Conservation (phyloP, 192 early-diverging fungal genomes). For the Irineochytrium annulatum region DNA sequence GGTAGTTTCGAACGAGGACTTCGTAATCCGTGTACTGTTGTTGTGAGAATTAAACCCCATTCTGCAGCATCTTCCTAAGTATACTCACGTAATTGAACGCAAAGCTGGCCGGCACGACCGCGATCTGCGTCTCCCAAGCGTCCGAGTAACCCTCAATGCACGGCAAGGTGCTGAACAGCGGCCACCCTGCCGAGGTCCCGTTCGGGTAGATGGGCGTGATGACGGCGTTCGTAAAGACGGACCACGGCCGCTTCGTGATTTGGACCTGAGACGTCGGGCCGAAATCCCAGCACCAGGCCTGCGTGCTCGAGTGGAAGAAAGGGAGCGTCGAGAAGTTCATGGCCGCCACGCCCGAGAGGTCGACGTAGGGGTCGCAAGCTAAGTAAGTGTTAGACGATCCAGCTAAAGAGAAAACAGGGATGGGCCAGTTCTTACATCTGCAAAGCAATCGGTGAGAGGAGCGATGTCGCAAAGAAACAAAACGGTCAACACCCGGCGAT, state of each 20-base stretch:
- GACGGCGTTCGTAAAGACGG: constrained; percentile 18
- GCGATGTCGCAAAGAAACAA: too few relatives aligned
- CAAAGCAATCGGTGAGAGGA: too few relatives aligned
- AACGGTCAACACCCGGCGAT: too few relatives aligned
- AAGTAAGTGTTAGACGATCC: neutral
- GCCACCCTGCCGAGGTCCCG: constrained; percentile 8
- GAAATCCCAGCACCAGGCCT: constrained; percentile 16
- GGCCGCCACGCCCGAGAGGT: neutral
- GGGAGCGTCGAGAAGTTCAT: neutral
- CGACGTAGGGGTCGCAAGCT: neutral
- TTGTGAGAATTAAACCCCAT: neutral
- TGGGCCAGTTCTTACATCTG: neutral
- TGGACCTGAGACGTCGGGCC: constrained; percentile 5
- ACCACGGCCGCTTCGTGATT: neutral
- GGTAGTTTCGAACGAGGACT: neutral
- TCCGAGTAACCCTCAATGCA: constrained; percentile 15
- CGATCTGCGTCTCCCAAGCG: neutral
- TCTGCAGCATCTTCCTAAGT: neutral
- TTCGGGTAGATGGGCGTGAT: constrained; percentile 4
- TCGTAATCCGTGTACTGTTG: neutral
- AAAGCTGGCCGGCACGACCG: neutral
- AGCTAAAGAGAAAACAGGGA: neutral
- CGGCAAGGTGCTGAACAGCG: constrained; percentile 6
- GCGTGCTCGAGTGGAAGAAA: neutral
- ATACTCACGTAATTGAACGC: constrained; percentile 4